phyloP scores from a whole-genome alignment of 306 rosid species.

The Senna siamea region DNA sequence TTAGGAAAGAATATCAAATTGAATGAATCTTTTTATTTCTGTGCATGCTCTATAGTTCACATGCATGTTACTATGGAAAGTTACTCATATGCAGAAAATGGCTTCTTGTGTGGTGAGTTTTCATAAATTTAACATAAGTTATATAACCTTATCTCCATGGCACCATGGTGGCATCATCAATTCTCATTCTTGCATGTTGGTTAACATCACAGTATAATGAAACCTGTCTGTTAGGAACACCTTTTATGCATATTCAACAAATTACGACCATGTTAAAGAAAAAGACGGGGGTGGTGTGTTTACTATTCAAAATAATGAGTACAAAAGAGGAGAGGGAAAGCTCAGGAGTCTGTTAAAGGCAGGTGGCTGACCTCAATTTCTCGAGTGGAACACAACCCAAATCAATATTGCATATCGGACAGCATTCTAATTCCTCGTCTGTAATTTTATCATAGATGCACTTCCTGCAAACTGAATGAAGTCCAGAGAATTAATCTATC shows the following conservation, averaged over 20 bases:
- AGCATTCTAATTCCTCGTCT: conserved; percentile 62
- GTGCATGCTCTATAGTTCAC: background rate
- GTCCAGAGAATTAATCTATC: conserved; percentile 19
- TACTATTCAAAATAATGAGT: background rate
- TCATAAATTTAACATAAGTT: background rate
- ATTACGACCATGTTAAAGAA: conserved; percentile 1
- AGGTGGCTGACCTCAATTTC: conserved; percentile 65
- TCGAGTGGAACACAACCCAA: conserved; percentile 67
- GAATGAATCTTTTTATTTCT: background rate
- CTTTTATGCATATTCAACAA: conserved; percentile 11
- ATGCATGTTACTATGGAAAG: background rate
- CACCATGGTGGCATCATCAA: background rate
- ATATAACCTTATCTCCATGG: background rate
- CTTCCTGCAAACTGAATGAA: conserved; percentile 84
- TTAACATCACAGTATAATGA: background rate
- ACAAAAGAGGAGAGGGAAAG: background rate
- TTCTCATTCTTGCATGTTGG: conserved; percentile 17
- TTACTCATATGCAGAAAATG: background rate
- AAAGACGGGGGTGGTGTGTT: background rate
- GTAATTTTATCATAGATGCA: conserved; percentile 68
- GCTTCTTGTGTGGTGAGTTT: background rate
- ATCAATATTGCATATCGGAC: conserved; percentile 75
- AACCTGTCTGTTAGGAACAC: conserved; percentile 8
- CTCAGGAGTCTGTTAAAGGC: background rate
- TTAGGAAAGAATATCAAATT: background rate